These are phyloP conservation scores for Pseudogymnoascus sp. DNA, from an alignment of 2,329 filamentous ascomycete genomes.

Conservation along the genomic window DNA sequence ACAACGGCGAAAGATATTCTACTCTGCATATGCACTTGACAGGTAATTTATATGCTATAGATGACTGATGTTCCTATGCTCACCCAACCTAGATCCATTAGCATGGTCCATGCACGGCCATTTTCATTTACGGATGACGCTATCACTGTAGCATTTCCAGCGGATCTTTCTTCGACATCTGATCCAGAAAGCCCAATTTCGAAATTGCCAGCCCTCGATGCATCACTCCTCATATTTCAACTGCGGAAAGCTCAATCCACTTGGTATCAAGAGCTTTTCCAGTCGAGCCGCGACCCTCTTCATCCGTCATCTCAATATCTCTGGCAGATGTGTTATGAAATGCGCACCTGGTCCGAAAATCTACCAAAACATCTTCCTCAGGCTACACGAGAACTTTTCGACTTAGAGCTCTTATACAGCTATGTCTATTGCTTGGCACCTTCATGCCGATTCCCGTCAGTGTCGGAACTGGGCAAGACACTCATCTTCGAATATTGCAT, in stretches of 20 bases:
- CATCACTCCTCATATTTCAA: slow-evolving; percentile 70
- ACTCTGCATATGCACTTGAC: slow-evolving; percentile 84
- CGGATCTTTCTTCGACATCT: slow-evolving; percentile 27
- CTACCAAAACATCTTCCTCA: slow-evolving; percentile 57
- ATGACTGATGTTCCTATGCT: slow-evolving; percentile 9
- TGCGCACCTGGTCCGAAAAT: slow-evolving; percentile 73
- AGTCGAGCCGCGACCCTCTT: slow-evolving; percentile 62
- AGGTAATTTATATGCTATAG: slow-evolving; percentile 42
- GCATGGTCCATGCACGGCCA: slow-evolving; percentile 75
- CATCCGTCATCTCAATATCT: slow-evolving; percentile 62
- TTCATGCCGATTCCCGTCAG: slow-evolving; percentile 61
- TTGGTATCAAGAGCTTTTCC: slow-evolving; percentile 85
- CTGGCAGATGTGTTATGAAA: slow-evolving; percentile 66
- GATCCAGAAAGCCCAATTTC: slow-evolving; percentile 19
- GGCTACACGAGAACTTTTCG: slow-evolving; percentile 66
- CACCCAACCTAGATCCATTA: slow-evolving; percentile 56
- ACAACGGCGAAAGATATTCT: slow-evolving; percentile 73
- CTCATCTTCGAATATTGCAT: slow-evolving; percentile 82
- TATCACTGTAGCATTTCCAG: slow-evolving; percentile 69
- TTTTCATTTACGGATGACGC: slow-evolving; percentile 94
- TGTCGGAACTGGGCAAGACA: slow-evolving; percentile 67
- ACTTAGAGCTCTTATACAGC: slow-evolving; percentile 82
- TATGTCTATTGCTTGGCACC: slow-evolving; percentile 84
- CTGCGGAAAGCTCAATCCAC: slow-evolving; percentile 77
- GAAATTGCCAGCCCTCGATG: slow-evolving; percentile 42